These are phyloP conservation scores for Neurospora sp. DNA, from an alignment of 495 filamentous ascomycete genomes.

Conservation along the genomic window DNA sequence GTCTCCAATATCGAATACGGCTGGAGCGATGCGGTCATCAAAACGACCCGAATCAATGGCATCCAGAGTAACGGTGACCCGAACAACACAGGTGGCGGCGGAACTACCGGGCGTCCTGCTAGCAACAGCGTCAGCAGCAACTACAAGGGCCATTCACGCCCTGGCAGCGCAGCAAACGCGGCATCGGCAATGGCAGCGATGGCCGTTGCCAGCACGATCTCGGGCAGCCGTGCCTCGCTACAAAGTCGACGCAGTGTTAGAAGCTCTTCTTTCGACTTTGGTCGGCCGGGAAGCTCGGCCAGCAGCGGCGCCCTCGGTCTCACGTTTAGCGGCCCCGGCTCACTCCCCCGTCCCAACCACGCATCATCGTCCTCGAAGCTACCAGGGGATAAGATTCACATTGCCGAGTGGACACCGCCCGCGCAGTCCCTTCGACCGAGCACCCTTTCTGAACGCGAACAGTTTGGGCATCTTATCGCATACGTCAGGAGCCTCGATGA, in stretches of 20 bases:
- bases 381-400: conserved; percentile 75
- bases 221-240: conserved; percentile 24
- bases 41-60: conserved; percentile 36
- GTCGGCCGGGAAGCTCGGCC: conserved; percentile 36
- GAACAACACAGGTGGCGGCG: conserved; percentile 35
- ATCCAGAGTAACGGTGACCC: conserved; percentile 17
- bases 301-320: conserved; percentile 54
- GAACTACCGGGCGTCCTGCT: conserved; percentile 10
- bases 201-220: background rate
- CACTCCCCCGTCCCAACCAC: conserved; percentile 1
- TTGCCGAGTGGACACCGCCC: conserved; percentile 92
- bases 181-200: conserved; percentile 6
- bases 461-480: conserved; percentile 58
- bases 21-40: conserved; percentile 85
- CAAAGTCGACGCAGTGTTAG: conserved; percentile 33
- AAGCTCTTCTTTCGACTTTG: conserved; percentile 32
- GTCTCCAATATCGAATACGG: conserved; percentile 97
- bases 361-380: conserved; percentile 34
- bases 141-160: conserved; percentile 26
- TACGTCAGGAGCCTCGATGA: conserved; percentile 83
- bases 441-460: conserved; percentile 64
- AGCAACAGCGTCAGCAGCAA: conserved; percentile 12
- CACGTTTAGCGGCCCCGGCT: conserved; percentile 29
- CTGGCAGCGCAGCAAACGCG: conserved; percentile 29
- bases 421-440: conserved; percentile 79